Evolutionary conservation across 208 protist genomes (phyloP).

Genomic region (Strigomonas culicis): DNA sequence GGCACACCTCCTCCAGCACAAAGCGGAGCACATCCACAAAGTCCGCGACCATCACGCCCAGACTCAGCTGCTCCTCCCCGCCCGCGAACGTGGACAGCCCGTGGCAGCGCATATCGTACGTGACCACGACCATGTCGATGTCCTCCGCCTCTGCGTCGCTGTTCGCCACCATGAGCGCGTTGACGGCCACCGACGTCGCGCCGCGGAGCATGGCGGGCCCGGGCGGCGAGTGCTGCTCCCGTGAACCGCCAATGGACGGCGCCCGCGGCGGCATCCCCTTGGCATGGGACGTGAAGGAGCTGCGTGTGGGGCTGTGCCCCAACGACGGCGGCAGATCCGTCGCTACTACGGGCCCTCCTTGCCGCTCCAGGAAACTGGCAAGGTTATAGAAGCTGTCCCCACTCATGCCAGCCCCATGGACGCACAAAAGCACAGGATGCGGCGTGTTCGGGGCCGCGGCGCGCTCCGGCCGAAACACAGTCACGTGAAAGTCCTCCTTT

Average conservation of each 20-base stretch:
- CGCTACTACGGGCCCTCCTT: neutral
- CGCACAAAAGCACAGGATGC: conserved; percentile 70
- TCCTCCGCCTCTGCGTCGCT: conserved; percentile 22
- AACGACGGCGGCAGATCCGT: neutral
- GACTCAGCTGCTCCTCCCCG: conserved; percentile 59
- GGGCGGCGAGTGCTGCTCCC: no score
- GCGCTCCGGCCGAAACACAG: conserved; percentile 27
- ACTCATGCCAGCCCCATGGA: conserved; percentile 90
- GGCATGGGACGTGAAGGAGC: neutral
- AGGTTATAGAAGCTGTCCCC: conserved; percentile 63
- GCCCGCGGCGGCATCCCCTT: neutral
- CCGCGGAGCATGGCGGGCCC: conserved; percentile 3
- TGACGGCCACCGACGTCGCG: neutral
- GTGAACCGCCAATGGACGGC: conserved; percentile 1
- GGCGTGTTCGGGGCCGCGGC: conserved; percentile 9
- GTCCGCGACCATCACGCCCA: conserved; percentile 65
- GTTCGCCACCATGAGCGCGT: conserved; percentile 3
- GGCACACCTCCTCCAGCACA: conserved; percentile 37
- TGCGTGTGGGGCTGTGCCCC: neutral
- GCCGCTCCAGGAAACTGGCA: conserved; percentile 29
- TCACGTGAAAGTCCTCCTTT: conserved; percentile 50
- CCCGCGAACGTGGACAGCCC: conserved; percentile 65
- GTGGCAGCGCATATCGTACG: conserved; percentile 89
- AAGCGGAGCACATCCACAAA: conserved; percentile 43
- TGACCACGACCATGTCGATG: conserved; percentile 46